Evolutionary conservation across 306 rosid genomes (phyloP), one percentile per base, ranked within the genome.

Genomic region (Corylus avellana): DNA sequence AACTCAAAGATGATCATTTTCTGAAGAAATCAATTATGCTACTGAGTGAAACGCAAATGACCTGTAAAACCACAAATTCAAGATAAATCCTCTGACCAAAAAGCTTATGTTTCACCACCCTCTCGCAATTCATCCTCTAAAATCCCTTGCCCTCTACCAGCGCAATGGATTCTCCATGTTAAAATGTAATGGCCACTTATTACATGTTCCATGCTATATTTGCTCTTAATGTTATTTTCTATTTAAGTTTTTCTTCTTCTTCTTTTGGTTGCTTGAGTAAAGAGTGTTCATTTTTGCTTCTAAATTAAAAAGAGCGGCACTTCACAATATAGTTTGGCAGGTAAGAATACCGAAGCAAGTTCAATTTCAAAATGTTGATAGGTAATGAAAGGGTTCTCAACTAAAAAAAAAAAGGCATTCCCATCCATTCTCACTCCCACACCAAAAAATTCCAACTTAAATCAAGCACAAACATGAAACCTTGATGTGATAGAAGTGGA

Each of bases 401-500:
- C 12, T 14, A 29, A 39, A 5, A 39, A 39, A 5, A 22, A 58
- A 58, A 29, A 62, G 2, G 39, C 1, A 14, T 32, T 29, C 44
- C 69, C 42, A 62, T 62, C 4, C 69, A 53, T 66, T 37, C 66
- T 44, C 67, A 39, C 46, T 1, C 25, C 13, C 66, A 12, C 17
- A 8, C 53, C 18, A 7, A 29, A 61, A 39, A 70, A 76, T 64
- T 42, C 14, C 55, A 63, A 54, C 47, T 13, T 47, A 73, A 25
- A 50, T 57, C 46, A 83, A 39, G 73, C 67, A 39, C 12, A 58
- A 49, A 74, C 49, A 56, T 10, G 58, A 55, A 54, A 12, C 18
- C 17, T 12, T 51, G 56, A 12, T 51, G 17, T 51, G 56, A 51
- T 14, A 14, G 17, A 51, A 4, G 5, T 13, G 17, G 56, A 51